A percentile compares a stretch with the other conserved stretches of the same genome.
Evolutionary conservation across 805 yeast species (phyloP).

Genomic region (Schwanniomyces yamadae): DNA sequence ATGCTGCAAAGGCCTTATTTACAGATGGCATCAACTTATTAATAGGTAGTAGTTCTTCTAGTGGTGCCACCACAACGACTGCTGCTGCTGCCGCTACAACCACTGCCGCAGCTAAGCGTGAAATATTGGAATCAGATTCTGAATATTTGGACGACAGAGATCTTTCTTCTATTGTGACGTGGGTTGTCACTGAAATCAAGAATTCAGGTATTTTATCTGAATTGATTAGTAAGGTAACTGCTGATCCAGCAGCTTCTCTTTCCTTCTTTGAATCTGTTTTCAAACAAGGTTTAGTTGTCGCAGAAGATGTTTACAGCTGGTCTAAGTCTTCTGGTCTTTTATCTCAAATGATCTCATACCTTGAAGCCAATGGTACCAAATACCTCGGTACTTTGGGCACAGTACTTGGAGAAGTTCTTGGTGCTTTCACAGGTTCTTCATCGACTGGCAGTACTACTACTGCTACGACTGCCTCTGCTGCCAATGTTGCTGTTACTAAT

Average conservation of each 20-base stretch:
- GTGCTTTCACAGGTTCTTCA: slow-evolving; percentile 18
- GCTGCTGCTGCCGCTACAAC: slow-evolving; percentile 11
- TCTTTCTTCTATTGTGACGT: slow-evolving; percentile 23
- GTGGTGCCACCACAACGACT: slow-evolving; percentile 14
- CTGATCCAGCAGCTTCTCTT: slow-evolving; percentile 36
- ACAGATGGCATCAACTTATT: slow-evolving; percentile 31
- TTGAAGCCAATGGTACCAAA: slow-evolving; percentile 26
- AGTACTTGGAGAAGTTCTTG: slow-evolving; percentile 24
- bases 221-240: slow-evolving; percentile 33
- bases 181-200: slow-evolving; percentile 29
- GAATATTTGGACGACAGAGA: slow-evolving; percentile 40
- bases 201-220: slow-evolving; percentile 33
- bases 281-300: slow-evolving; percentile 31
- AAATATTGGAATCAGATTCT: slow-evolving; percentile 11
- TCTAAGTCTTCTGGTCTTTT: slow-evolving; percentile 37
- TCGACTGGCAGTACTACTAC: slow-evolving; percentile 15
- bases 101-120: slow-evolving; percentile 15
- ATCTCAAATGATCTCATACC: slow-evolving; percentile 22
- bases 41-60: slow-evolving; percentile 10
- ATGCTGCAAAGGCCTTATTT: slow-evolving; percentile 32
- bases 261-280: slow-evolving; percentile 32
- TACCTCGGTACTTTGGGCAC: slow-evolving; percentile 9
- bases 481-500: slow-evolving; percentile 12
- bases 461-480: slow-evolving; percentile 9
- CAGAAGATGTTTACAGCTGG: slow-evolving; percentile 36